Conservation (phyloP, 1,284 basidiomycete genomes). For the Veloboletus limbatus region DNA sequence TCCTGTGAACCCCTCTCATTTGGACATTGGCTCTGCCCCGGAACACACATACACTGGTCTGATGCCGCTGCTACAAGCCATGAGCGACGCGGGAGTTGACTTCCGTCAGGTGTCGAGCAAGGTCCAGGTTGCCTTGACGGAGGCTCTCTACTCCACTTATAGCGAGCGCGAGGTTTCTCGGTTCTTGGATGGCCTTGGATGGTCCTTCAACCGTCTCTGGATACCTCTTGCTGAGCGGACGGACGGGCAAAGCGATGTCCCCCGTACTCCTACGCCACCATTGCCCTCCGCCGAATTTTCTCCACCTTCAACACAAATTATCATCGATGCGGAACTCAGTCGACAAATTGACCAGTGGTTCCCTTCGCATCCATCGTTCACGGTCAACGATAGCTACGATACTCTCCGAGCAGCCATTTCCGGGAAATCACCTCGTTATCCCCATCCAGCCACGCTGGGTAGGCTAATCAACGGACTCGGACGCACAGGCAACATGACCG, state of each 20-base stretch:
- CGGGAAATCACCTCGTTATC: slow-evolving; percentile 40
- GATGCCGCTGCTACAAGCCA: slow-evolving; percentile 21
- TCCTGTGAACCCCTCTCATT: slow-evolving; percentile 12
- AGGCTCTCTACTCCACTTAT: slow-evolving; percentile 23
- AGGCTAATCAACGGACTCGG: slow-evolving; percentile 70
- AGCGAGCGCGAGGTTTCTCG: slow-evolving; percentile 22
- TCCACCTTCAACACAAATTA: slow-evolving; percentile 19
- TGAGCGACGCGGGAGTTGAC: slow-evolving; percentile 20
- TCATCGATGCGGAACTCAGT: slow-evolving; percentile 29
- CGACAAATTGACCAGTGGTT: slow-evolving; percentile 44
- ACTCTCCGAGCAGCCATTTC: slow-evolving; percentile 39
- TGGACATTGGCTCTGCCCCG: slow-evolving; percentile 4
- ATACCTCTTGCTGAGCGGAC: slow-evolving; percentile 22
- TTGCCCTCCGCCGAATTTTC: slow-evolving; percentile 13
- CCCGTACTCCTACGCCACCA: slow-evolving; percentile 13
- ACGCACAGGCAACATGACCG: slow-evolving; percentile 56
- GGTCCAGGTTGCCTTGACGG: slow-evolving; percentile 22
- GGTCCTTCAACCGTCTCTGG: slow-evolving; percentile 23
- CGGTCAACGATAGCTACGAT: slow-evolving; percentile 35
- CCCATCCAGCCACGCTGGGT: slow-evolving; percentile 54
- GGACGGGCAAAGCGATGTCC: not conserved
- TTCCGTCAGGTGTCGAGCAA: slow-evolving; percentile 23
- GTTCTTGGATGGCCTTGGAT: slow-evolving; percentile 23
- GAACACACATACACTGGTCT: slow-evolving; percentile 18
- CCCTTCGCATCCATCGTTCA: slow-evolving; percentile 28